A percentile compares a stretch with the other conserved stretches of the same genome.
These are phyloP conservation scores for Globisporangium abappressorium DNA, from an alignment of 352 stramenopile genomes.

Conservation along the genomic window DNA sequence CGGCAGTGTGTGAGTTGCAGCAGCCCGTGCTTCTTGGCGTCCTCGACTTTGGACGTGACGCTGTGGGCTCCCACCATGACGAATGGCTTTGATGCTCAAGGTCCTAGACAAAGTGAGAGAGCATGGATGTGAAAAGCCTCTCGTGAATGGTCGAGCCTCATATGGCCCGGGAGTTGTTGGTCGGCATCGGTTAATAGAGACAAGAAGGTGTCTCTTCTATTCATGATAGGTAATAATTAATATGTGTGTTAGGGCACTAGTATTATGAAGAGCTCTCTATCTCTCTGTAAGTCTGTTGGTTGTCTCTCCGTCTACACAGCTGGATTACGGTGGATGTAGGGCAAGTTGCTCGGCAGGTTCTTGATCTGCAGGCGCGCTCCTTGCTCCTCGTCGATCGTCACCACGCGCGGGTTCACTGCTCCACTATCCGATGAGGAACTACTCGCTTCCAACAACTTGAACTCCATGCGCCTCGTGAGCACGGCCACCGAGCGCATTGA, in stretches of 20 bases:
- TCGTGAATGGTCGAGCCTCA: neutral
- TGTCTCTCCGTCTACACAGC: constrained; percentile 55
- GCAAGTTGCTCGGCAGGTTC: constrained; percentile 87
- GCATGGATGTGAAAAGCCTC: neutral
- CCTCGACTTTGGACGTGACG: constrained; percentile 50
- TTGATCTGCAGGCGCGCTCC: constrained; percentile 87
- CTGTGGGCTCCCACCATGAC: constrained; percentile 1
- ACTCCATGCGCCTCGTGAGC: constrained; percentile 68
- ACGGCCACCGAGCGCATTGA: constrained; percentile 75
- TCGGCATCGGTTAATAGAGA: neutral
- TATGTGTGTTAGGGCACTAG: neutral
- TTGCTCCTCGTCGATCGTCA: constrained; percentile 89
- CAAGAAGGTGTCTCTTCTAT: neutral
- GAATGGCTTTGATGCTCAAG: neutral
- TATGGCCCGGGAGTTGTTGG: neutral
- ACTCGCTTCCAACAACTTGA: constrained; percentile 49
- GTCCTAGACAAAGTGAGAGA: neutral
- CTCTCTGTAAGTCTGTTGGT: neutral
- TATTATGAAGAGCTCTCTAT: neutral
- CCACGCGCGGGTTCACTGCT: constrained; percentile 70
- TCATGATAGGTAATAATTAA: neutral
- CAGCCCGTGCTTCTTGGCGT: constrained; percentile 56
- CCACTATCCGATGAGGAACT: constrained; percentile 15
- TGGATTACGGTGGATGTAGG: constrained; percentile 94
- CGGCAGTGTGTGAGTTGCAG: constrained; percentile 51